Evolutionary conservation across 768 basidiomycete genomes (phyloP).

Genomic region (Auricularia cornea): DNA sequence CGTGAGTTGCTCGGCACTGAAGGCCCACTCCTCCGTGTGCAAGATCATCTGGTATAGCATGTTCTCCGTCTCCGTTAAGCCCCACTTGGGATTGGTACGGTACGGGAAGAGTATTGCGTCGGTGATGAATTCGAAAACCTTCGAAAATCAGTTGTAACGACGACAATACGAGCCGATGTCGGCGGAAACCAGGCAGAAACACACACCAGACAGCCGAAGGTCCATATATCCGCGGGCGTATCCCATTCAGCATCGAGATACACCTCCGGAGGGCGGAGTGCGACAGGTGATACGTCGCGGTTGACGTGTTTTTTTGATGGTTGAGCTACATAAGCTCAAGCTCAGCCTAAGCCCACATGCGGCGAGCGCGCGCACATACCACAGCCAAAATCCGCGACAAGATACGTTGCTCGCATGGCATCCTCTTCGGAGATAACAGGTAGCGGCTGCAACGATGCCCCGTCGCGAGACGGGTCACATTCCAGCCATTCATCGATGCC

Average conservation of each 20-base stretch:
- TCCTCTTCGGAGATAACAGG: conserved; percentile 5
- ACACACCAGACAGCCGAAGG: conserved; percentile 11
- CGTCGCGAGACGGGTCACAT: neutral
- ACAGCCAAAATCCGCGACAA: conserved; percentile 7
- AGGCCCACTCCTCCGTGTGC: too few relatives aligned
- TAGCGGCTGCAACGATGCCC: neutral
- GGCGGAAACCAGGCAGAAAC: too few relatives aligned
- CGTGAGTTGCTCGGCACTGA: too few relatives aligned
- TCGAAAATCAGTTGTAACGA: too few relatives aligned
- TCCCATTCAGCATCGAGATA: conserved; percentile 11
- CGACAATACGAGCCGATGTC: too few relatives aligned
- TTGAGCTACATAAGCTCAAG: too few relatives aligned
- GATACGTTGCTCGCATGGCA: neutral
- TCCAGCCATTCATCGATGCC: neutral
- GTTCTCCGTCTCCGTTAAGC: too few relatives aligned
- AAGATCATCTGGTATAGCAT: too few relatives aligned
- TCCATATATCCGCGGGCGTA: conserved; percentile 10
- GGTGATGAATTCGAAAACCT: too few relatives aligned
- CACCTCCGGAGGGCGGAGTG: too few relatives aligned
- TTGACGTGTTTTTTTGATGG: neutral
- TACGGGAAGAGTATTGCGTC: too few relatives aligned
- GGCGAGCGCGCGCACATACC: conserved; percentile 1
- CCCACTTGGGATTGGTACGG: too few relatives aligned
- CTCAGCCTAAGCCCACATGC: neutral
- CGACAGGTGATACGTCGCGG: conserved; percentile 6